Percentiles rank a stretch among this genome's conserved stretches.
Conservation (phyloP, 2,329 filamentous ascomycete species). For the Trichoderma breve region DNA sequence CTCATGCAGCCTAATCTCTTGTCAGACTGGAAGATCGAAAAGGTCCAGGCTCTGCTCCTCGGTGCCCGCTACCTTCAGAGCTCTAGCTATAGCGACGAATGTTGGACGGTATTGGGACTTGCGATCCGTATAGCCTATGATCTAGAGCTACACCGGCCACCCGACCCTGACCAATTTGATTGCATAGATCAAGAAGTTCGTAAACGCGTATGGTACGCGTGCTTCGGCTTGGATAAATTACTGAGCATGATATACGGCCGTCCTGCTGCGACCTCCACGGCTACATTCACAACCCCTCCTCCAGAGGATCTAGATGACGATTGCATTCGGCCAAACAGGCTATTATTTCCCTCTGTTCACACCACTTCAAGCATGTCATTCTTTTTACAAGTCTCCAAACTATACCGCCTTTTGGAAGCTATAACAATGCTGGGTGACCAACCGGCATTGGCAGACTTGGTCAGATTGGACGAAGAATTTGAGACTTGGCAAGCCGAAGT, state of each 20-base stretch:
- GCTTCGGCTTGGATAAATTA: constrained; percentile 10
- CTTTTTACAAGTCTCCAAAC: background rate
- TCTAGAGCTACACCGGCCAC: background rate
- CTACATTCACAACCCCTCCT: constrained; percentile 4
- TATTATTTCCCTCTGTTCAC: constrained; percentile 1
- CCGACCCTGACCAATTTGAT: background rate
- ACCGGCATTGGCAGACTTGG: background rate
- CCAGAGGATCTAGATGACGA: constrained; percentile 13
- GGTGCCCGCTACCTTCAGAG: constrained; percentile 11
- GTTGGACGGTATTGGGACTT: constrained; percentile 6
- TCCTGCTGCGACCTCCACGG: background rate
- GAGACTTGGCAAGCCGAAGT: constrained; percentile 4
- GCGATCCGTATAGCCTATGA: constrained; percentile 11
- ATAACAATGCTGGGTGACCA: background rate
- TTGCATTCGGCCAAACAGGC: background rate
- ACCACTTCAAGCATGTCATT: constrained; percentile 8
- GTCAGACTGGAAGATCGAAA: constrained; percentile 14
- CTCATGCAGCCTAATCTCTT: constrained; percentile 4
- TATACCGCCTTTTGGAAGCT: constrained; percentile 9
- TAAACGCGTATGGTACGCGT: constrained; percentile 12
- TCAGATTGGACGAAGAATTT: constrained; percentile 11
- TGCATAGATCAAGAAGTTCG: constrained; percentile 12
- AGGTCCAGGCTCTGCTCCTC: constrained; percentile 8
- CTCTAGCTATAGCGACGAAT: constrained; percentile 13
- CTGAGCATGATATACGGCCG: constrained; percentile 19